phyloP scores from a whole-genome alignment of 2,329 filamentous ascomycete genomes.

The Polychaeton citri region DNA sequence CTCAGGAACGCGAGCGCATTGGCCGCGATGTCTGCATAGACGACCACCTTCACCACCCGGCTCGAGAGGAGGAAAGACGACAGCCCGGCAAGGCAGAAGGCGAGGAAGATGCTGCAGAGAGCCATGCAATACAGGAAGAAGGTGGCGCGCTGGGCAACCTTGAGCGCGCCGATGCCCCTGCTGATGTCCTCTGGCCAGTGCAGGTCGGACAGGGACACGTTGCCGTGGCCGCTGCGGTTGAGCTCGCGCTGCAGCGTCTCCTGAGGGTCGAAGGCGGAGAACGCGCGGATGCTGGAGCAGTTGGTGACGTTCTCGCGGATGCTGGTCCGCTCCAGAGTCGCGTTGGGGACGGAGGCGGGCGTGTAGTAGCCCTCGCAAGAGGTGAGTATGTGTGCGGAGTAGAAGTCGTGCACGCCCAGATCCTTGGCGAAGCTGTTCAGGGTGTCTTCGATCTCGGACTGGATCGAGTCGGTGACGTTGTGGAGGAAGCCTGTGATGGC shows the following conservation, averaged over 20 bases:
- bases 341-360: constrained; percentile 29
- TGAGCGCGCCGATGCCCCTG: constrained; percentile 38
- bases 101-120: constrained; percentile 38
- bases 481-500: constrained; percentile 20
- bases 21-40: constrained; percentile 12
- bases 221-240: constrained; percentile 23
- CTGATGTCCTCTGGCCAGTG: constrained; percentile 45
- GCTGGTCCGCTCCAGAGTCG: constrained; percentile 23
- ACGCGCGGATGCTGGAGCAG: constrained; percentile 40
- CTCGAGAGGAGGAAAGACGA: constrained; percentile 31
- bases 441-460: constrained; percentile 28
- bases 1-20: constrained; percentile 40
- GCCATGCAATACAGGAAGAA: constrained; percentile 48
- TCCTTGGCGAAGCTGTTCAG: constrained; percentile 30
- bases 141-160: constrained; percentile 36
- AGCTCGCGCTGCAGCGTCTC: constrained; percentile 37
- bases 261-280: constrained; percentile 45
- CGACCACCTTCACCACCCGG: constrained; percentile 34
- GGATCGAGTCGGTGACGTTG: constrained; percentile 19
- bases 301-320: constrained; percentile 39
- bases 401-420: constrained; percentile 47
- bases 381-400: constrained; percentile 46
- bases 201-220: constrained; percentile 38
- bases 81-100: constrained; percentile 33
- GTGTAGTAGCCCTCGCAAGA: constrained; percentile 42